Evolutionary conservation across 768 basidiomycete species (phyloP).

Genomic region (Lactarius hengduanensis): DNA sequence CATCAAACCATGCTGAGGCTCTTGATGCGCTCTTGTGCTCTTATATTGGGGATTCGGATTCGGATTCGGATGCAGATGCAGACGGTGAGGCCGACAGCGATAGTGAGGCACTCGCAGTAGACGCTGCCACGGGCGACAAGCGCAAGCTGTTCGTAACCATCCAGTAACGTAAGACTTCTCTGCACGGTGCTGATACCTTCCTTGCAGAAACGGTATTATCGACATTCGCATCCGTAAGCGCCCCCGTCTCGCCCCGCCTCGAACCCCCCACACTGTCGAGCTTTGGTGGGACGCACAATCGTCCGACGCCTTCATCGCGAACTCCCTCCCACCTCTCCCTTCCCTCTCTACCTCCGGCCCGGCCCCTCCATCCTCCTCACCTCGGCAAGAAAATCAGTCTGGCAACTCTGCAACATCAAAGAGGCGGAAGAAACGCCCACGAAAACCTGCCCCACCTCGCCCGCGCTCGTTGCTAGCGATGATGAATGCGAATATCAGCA

Average conservation of each 20-base stretch:
- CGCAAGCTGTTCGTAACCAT: constrained; percentile 49
- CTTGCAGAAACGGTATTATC: constrained; percentile 33
- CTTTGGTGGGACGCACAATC: constrained; percentile 30
- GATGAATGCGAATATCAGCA: constrained; percentile 77
- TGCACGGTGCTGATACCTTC: not conserved
- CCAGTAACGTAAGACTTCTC: not conserved
- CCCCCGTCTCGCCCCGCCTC: constrained; percentile 43
- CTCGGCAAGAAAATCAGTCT: constrained; percentile 24
- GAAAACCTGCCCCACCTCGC: constrained; percentile 30
- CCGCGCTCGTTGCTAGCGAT: constrained; percentile 51
- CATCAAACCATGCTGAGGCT: constrained; percentile 10
- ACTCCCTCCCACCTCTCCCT: constrained; percentile 28
- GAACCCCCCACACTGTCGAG: constrained; percentile 21
- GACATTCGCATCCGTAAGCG: constrained; percentile 62
- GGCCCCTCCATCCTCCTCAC: constrained; percentile 30
- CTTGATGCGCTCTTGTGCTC: constrained; percentile 11
- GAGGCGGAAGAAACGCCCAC: constrained; percentile 39
- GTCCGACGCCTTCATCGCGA: constrained; percentile 26
- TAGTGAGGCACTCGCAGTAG: constrained; percentile 31
- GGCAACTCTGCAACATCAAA: constrained; percentile 29
- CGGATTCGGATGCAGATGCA: constrained; percentile 31
- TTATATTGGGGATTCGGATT: constrained; percentile 29
- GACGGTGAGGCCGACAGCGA: constrained; percentile 36
- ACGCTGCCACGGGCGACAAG: constrained; percentile 53
- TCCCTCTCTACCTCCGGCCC: constrained; percentile 28